phyloP scores from a whole-genome alignment of 2,329 filamentous ascomycete species.

The Aspergillus caelatus region DNA sequence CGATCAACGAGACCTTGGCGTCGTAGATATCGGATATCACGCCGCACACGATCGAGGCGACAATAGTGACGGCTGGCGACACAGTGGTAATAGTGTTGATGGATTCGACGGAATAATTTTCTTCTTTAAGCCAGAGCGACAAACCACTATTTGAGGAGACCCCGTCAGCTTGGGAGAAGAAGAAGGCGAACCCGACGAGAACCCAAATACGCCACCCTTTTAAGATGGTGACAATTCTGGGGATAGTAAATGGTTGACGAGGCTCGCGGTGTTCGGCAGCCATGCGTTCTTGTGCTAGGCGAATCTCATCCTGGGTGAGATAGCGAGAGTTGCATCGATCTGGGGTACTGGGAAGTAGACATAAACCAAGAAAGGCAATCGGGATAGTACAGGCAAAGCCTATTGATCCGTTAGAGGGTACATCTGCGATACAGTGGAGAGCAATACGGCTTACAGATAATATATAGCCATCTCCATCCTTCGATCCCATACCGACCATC shows the following conservation, averaged over 20 bases:
- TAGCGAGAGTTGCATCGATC: slow-evolving; percentile 21
- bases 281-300: slow-evolving; percentile 25
- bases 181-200: slow-evolving; percentile 16
- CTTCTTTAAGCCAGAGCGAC: slow-evolving; percentile 24
- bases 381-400: slow-evolving; percentile 21
- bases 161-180: slow-evolving; percentile 27
- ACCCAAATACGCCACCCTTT: slow-evolving; percentile 11
- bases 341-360: slow-evolving; percentile 24
- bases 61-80: slow-evolving; percentile 1
- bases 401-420: background rate
- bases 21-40: slow-evolving; percentile 5
- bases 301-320: slow-evolving; percentile 17
- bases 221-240: slow-evolving; percentile 16
- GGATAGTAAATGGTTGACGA: slow-evolving; percentile 21
- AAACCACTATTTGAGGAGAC: slow-evolving; percentile 26
- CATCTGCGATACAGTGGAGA: no score
- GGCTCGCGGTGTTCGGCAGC: slow-evolving; percentile 23
- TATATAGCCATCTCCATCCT: slow-evolving; percentile 8
- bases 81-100: slow-evolving; percentile 7
- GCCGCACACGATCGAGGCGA: slow-evolving; percentile 1
- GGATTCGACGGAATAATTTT: slow-evolving; percentile 21
- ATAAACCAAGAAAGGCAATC: slow-evolving; percentile 25
- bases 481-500: background rate
- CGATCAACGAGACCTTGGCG: slow-evolving; percentile 4
- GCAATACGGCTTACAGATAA: background rate